Base-by-base conservation (phyloP, 176 grass and related monocot species). In the Secale cereale region DNA sequence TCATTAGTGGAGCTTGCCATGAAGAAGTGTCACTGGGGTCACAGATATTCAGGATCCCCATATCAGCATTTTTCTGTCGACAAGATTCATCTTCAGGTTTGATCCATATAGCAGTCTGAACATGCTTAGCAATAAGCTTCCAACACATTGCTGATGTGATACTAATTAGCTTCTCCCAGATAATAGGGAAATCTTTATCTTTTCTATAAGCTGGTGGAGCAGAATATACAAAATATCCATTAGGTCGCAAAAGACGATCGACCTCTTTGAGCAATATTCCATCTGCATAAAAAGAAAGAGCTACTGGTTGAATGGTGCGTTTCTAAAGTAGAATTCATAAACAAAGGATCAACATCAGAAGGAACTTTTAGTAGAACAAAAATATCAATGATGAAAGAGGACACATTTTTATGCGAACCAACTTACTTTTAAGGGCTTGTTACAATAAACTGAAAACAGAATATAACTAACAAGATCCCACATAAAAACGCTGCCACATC, bases 251-350 rank as follows among this genome's bases (percentile, higher is more conserved):
- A 60, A 98, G 89, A 31, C 96, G 93, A 86, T 98, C 93, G 1
- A 98, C 87, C 86, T 94, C 96, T 91, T 95, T 98, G 77, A 98
- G 91, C 81, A 98, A 86, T 95, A 98, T 92, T 77, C 96, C 96
- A 94, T 95, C 96, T 98, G 78, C 37, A 87, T 86, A 84, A 31
- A 75, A n/a, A 32, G 48, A 60, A 82, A 83, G 59, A 22, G 57
- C 75, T 23, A 84, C 59, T 76, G 5, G 48, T 39, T 46, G 7
- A 39, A 36, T 23, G 48, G 3, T 62, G 35, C 48, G 27, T 65
- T 80, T 19, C 19, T 28, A 62, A 74, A 35, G 33, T 79, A 67
- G 23, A 75, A 79, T 79, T 57, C 10, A 29, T 57, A 74, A 67
- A 79, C 10, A 59, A 74, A 90, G 25, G 41, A 79, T 43, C 59